phyloP scores from a whole-genome alignment of 768 basidiomycete species.

The Rhizopogon vesiculosus region DNA sequence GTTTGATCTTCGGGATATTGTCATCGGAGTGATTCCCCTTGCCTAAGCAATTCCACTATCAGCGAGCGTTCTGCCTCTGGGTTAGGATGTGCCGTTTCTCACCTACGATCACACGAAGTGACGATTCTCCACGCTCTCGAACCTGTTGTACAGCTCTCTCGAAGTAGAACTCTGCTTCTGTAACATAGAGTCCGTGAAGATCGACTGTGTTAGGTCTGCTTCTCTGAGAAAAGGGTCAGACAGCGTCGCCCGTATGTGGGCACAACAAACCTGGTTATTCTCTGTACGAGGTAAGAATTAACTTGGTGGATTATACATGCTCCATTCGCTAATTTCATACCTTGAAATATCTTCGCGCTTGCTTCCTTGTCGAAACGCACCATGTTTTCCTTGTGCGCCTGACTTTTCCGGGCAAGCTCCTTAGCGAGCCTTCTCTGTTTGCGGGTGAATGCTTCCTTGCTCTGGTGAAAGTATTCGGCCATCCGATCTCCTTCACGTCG shows the following conservation, averaged over 20 bases:
- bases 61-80: too few species aligned
- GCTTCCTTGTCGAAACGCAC: conserved; percentile 70
- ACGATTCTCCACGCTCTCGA: conserved; percentile 41
- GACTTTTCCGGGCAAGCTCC: conserved; percentile 73
- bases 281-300: not conserved
- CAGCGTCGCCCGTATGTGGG: not conserved
- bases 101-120: conserved; percentile 80
- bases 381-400: conserved; percentile 69
- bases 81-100: conserved; percentile 11
- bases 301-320: not conserved
- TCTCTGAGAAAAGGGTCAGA: not conserved
- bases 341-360: conserved; percentile 74
- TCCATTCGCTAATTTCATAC: conserved; percentile 36
- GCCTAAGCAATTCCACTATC: conserved; percentile 30
- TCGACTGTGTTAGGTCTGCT: conserved; percentile 65
- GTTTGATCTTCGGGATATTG: conserved; percentile 76
- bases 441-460: conserved; percentile 61
- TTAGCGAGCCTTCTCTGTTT: conserved; percentile 74
- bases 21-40: conserved; percentile 80
- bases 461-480: conserved; percentile 56
- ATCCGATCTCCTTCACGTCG: conserved; percentile 70
- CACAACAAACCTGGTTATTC: conserved; percentile 2
- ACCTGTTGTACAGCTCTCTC: conserved; percentile 61
- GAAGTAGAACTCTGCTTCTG: conserved; percentile 72
- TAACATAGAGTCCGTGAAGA: conserved; percentile 82